Base-by-base conservation (phyloP, 208 protist genomes). In the Leishmania martiniquensis region DNA sequence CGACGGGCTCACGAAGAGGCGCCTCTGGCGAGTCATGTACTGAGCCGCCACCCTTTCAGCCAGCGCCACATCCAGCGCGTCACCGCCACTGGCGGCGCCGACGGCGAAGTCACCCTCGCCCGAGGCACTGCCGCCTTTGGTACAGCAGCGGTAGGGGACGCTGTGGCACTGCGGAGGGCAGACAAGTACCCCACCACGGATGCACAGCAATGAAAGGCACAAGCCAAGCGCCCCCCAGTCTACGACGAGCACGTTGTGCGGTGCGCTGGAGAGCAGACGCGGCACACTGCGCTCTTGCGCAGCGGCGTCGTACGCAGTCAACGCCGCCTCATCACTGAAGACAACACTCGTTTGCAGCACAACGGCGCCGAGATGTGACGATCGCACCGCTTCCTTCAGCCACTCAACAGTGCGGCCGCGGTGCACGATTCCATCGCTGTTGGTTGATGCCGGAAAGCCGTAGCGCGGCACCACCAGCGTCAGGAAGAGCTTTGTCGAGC, bases 191-290 rank as follows among this genome's bases (percentile, higher is more conserved):
- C 93, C 93, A 75, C 89, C 91, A 44, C 85, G 80, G 3, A 80
- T 80, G 63, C 78, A 83, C 63, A 93, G 82, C 54, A 89, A 54
- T 7, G 84, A 87, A 2, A 97, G 57, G 37, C 80, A 88, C 9
- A 97, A 84, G n/a, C 77, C 84, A 69, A 94, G 90, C 13, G 85
- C 88, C 20, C 93, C 93, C 93, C 93, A 97, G 85, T 95, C 90
- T 51, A 95, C 87, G 1, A 97, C 90, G 13, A 97, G 81, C 72
- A 97, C 85, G 68, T 87, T 88, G 34, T 76, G 81, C 47, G 79
- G 59, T 20, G 72, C 37, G 13, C 66, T 68, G 34, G 74, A 72
- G 37, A 77, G 69, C 49, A 84, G 79, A 69, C 67, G 67, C 73
- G 80, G 84, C 80, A 71, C 78, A 55, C 57, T n/a, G 9, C 62